phyloP scores from a whole-genome alignment of 345 rosid species.

The Psidium guajava region DNA sequence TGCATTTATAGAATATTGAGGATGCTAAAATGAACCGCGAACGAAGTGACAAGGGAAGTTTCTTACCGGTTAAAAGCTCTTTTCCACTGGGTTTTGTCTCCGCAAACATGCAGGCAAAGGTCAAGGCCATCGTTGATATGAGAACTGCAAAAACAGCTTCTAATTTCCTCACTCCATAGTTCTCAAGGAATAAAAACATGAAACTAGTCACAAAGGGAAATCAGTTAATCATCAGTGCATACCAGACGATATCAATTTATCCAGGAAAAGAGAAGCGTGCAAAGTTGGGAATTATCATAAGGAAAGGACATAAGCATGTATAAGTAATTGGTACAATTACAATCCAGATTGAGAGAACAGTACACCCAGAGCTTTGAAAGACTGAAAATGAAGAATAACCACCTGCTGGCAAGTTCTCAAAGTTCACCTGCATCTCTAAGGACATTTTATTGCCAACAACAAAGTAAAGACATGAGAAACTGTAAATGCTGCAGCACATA shows the following conservation, averaged over 20 bases:
- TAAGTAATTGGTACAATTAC: background rate
- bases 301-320: background rate
- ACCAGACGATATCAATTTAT: background rate
- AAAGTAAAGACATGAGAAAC: background rate
- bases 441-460: background rate
- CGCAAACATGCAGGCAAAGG: constrained; percentile 90
- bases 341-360: background rate
- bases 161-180: constrained; percentile 73
- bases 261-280: background rate
- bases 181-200: constrained; percentile 68
- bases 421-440: background rate
- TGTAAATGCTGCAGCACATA: background rate
- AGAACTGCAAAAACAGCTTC: constrained; percentile 79
- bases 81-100: constrained; percentile 73
- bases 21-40: background rate
- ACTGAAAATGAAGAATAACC: background rate
- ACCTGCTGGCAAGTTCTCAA: background rate
- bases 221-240: background rate
- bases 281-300: background rate
- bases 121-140: constrained; percentile 66
- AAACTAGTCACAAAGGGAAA: constrained; percentile 40
- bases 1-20: background rate
- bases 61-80: constrained; percentile 62
- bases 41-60: background rate
- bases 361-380: background rate